Evolutionary conservation across 148 eudicot genomes (phyloP).

Genomic region (Nyssa sinensis): DNA sequence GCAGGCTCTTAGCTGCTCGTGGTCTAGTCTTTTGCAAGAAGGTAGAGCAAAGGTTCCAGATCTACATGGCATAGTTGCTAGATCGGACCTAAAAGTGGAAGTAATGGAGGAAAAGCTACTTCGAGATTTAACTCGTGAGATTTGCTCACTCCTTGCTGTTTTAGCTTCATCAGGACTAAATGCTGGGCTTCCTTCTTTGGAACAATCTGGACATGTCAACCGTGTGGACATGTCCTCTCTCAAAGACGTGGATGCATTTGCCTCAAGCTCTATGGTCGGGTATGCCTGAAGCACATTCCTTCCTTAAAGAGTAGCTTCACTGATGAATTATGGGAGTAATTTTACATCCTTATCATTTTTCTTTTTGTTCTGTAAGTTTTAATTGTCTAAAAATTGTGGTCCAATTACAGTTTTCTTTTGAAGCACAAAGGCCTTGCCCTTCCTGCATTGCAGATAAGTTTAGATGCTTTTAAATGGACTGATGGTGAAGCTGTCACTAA

Average conservation of each 20-base stretch:
- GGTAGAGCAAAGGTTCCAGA: conserved; percentile 93
- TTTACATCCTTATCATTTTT: background rate
- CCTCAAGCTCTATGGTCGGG: conserved; percentile 72
- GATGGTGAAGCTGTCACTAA: conserved; percentile 81
- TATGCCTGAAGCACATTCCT: conserved; percentile 38
- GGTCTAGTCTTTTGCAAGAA: conserved; percentile 83
- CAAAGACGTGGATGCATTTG: conserved; percentile 61
- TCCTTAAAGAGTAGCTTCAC: background rate
- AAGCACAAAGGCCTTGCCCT: conserved; percentile 66
- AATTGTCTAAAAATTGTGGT: conserved; percentile 9
- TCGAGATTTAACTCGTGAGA: conserved; percentile 88
- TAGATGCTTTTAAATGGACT: conserved; percentile 86
- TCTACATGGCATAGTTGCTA: conserved; percentile 55
- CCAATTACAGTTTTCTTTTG: conserved; percentile 61
- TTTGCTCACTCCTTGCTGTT: conserved; percentile 67
- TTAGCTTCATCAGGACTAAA: conserved; percentile 75
- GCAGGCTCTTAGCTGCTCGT: conserved; percentile 74
- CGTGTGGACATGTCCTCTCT: conserved; percentile 63
- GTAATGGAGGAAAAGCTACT: conserved; percentile 98
- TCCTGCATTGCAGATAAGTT: conserved; percentile 72
- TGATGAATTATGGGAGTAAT: background rate
- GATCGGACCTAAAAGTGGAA: conserved; percentile 84
- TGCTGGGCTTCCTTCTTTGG: conserved; percentile 67
- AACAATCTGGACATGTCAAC: conserved; percentile 66
- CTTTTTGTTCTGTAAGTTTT: background rate